Conservation (phyloP, 1,139 yeast genomes). For the Saccharomyces hybrid region DNA sequence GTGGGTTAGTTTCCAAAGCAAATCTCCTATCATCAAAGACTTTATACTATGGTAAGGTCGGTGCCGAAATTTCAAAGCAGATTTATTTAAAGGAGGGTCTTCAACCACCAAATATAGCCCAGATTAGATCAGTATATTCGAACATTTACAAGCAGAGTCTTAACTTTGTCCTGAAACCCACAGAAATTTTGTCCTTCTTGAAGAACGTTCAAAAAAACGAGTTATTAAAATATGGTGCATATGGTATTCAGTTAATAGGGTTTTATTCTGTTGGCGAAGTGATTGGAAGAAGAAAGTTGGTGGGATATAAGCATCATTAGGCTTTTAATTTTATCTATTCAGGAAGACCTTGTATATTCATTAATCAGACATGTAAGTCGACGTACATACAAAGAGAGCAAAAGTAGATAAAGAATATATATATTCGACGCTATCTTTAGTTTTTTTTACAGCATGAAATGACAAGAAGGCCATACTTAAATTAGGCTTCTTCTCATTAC, state of each 20-base stretch:
- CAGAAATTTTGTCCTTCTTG: conserved; percentile 30
- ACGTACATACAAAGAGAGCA: neutral
- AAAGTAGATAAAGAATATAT: neutral
- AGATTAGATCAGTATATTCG: conserved; percentile 72
- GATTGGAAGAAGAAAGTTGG: conserved; percentile 87
- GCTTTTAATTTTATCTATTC: neutral
- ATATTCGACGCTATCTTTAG: neutral
- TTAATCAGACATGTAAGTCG: neutral
- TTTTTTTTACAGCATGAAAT: neutral
- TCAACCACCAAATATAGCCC: conserved; percentile 79
- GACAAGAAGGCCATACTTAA: too few relatives aligned
- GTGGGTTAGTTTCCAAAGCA: conserved; percentile 20
- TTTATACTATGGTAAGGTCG: conserved; percentile 85
- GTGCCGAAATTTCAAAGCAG: conserved; percentile 80
- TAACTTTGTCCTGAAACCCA: conserved; percentile 42
- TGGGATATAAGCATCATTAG: conserved; percentile 51
- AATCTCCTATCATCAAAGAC: conserved; percentile 38
- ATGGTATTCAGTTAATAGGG: conserved; percentile 79
- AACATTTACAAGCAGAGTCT: conserved; percentile 39
- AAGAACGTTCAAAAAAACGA: conserved; percentile 50
- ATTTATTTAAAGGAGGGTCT: conserved; percentile 88
- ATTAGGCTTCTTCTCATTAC: too few relatives aligned
- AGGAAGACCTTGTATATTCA: neutral
- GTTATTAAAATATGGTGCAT: conserved; percentile 62
- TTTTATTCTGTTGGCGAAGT: conserved; percentile 93